Evolutionary conservation across 2,329 filamentous ascomycete genomes (phyloP).

Genomic region (Aulographum hederae): DNA sequence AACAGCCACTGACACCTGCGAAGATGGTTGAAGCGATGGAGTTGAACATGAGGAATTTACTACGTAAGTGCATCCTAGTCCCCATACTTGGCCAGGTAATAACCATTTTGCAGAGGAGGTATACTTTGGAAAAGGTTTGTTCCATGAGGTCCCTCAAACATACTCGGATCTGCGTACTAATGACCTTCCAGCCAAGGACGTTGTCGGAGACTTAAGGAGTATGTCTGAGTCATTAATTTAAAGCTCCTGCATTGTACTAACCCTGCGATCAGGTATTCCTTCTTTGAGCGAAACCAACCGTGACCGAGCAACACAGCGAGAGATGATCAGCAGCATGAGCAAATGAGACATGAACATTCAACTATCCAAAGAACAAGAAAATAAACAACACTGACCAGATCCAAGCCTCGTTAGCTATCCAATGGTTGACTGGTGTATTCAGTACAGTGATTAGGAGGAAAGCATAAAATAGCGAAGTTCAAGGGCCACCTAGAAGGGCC

Average conservation of each 20-base stretch:
- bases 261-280: conserved; percentile 35
- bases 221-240: conserved; percentile 13
- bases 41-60: conserved; percentile 92
- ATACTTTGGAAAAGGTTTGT: conserved; percentile 98
- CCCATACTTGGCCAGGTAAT: conserved; percentile 5
- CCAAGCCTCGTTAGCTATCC: not conserved
- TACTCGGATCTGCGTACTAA: no score
- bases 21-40: conserved; percentile 98
- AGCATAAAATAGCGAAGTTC: not conserved
- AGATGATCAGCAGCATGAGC: conserved; percentile 53
- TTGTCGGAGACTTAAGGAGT: conserved; percentile 88
- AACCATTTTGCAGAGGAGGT: conserved; percentile 50
- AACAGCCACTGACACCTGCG: no score
- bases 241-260: conserved; percentile 4
- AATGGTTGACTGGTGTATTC: not conserved
- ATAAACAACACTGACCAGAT: not conserved
- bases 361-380: not conserved
- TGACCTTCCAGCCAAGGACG: conserved; percentile 97
- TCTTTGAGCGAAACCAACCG: conserved; percentile 68
- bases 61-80: conserved; percentile 34
- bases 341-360: no score
- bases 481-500: not conserved
- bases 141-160: no score
- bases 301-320: conserved; percentile 70
- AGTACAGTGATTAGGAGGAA: not conserved